Base-by-base conservation (phyloP, 805 yeast genomes). In the Wickerhamiella occidentalis region DNA sequence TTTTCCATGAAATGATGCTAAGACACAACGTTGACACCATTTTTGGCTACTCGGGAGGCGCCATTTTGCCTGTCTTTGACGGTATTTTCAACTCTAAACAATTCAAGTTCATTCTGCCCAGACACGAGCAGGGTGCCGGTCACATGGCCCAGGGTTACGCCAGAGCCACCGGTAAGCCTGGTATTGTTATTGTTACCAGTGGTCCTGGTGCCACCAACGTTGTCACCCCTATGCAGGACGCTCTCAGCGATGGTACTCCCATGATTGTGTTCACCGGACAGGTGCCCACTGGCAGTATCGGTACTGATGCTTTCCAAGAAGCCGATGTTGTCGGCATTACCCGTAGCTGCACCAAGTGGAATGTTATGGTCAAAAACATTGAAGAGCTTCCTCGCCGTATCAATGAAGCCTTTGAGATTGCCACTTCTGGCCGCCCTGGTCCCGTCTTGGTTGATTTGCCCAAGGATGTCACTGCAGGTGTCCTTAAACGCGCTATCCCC, bases 71-170 rank as follows among this genome's bases (percentile, higher is more conserved):
- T 12, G 98, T 92, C 22, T 92, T 83, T 64, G 98, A 92, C 65
- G 97, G 97, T 57, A 92, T 92, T 58, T 85, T 82, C 73, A 83
- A 90, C 71, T 84, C 95, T 18, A 79, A 81, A 51, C 78, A 83
- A 61, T 90, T 92, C 74, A 78, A 81, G 58, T 92, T 92, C 64
- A 85, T 92, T 50, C 72, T 92, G 55, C 98, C 98, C 45, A 78
- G 94, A 61, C 97, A 92, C 67, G 98, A 92, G 68, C 98, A 92
- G 70, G 98, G 98, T 65, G 98, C 97, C 15, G 98, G 98, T 48
- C 98, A 92, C 69, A 92, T 92, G 97, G 98, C 98, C 50, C 96
- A 92, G 70, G 98, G 98, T 52, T 92, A 92, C 59, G 96, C 98
- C 50, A 76, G 94, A 58, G 98, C 95, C 37, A 69, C 79, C 17